Percentiles rank a stretch among this genome's conserved stretches.
These are phyloP conservation scores for Leptographium wingfieldii DNA, from an alignment of 2,329 filamentous ascomycete species.

Conservation along the genomic window DNA sequence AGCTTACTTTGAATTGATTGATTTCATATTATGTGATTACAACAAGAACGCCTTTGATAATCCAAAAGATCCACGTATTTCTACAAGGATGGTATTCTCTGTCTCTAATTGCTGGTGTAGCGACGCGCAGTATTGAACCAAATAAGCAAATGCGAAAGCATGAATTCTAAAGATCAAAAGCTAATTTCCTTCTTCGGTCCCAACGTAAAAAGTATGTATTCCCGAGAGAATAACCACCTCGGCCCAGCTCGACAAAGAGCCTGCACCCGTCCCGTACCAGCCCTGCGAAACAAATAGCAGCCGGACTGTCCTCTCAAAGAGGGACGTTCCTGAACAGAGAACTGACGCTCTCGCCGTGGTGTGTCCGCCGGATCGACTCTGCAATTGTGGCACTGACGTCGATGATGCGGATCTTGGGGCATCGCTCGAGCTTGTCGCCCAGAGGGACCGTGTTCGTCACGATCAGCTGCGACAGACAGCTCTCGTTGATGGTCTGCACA, in stretches of 20 bases:
- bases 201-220: not conserved
- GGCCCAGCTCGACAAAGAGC: not conserved
- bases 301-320: slow-evolving; percentile 18
- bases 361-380: slow-evolving; percentile 56
- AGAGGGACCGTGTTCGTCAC: slow-evolving; percentile 84
- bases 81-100: too few species aligned
- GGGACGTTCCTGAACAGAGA: slow-evolving; percentile 58
- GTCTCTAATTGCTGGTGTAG: not conserved
- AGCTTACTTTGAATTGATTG: too few species aligned
- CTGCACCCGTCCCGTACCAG: not conserved
- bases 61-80: too few species aligned
- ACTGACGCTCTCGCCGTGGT: slow-evolving; percentile 52
- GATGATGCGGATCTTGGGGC: slow-evolving; percentile 75
- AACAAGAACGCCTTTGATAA: too few species aligned
- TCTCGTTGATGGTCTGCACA: slow-evolving; percentile 73
- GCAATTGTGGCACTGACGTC: slow-evolving; percentile 77
- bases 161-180: not conserved
- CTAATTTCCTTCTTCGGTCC: not conserved
- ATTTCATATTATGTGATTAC: too few species aligned
- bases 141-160: not conserved
- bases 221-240: not conserved
- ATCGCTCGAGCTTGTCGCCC: slow-evolving; percentile 60
- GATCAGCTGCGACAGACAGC: slow-evolving; percentile 64
- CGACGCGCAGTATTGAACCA: not conserved
- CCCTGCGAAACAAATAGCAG: not conserved